Evolutionary conservation across 2,329 filamentous ascomycete genomes (phyloP), one percentile per base, ranked within the genome.

Genomic region (Fusarium heterosporum): DNA sequence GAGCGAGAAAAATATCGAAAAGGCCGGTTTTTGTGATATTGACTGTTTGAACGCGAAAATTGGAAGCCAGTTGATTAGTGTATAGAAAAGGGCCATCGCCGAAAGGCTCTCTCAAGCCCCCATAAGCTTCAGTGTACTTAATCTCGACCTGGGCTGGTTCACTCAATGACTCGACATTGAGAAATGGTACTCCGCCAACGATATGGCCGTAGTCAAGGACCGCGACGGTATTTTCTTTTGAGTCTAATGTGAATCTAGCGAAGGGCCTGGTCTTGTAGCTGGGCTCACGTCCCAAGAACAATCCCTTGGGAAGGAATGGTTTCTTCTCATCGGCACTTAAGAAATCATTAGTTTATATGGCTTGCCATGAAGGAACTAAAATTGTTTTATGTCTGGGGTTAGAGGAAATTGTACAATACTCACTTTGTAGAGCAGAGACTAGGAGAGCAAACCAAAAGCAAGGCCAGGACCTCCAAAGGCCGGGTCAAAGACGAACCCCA

Each of bases 1-100:
- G 52, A 10, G 28, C 16, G 16, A 59, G 55, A 16, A 45, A 57
- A 9, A 30, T 46, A 26, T 57, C 32, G 25, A 57, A 49, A 8
- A 41, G 43, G 3, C 55, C 53, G 4, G 52, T 30, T 6, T 49
- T 45, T 34, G 55, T 59, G 8, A 58, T 42, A 9, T 58, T 59
- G 6, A 59, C n/a, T 2, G 55, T 59, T 30, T 59, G 19, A 14
- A 59, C 19, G n/a, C 55, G 55, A 8, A 58, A 59, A 16, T 55
- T 59, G 8, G 41, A 57, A 14, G 32, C 17, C 6, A 49, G 28
- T 3, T 55, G 52, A 3, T 55, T 59, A 16, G 45, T 55, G 13
- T 57, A 59, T 12, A 58, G 52, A 8, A 34, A 28, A 0, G 55
- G 55, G 1, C 53, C 55, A n/a, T 58, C 55, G 16, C 52, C 29